These are phyloP conservation scores for Pseudocercospora macadamiae DNA, from an alignment of 2,329 filamentous ascomycete genomes.

Conservation along the genomic window DNA sequence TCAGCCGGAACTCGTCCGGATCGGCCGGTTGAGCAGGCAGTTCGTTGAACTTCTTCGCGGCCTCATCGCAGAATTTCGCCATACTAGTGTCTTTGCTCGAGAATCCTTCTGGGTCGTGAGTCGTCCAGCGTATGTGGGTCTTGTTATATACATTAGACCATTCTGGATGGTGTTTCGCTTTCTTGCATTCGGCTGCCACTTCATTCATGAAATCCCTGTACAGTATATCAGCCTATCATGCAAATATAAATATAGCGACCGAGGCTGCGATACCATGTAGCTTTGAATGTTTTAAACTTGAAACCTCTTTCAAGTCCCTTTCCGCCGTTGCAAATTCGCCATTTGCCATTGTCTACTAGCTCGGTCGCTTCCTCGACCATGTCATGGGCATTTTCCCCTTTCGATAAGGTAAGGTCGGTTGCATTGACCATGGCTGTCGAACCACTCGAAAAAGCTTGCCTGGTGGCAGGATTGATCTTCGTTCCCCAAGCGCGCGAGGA, in stretches of 20 bases:
- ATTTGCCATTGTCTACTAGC: constrained; percentile 35
- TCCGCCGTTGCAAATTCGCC: constrained; percentile 38
- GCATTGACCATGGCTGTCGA: constrained; percentile 19
- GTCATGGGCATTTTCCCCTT: constrained; percentile 23
- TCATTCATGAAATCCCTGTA: constrained; percentile 76
- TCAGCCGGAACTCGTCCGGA: constrained; percentile 15
- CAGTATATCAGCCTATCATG: background rate
- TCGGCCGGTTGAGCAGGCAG: constrained; percentile 20
- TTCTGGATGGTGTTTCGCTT: constrained; percentile 72
- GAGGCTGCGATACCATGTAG: constrained; percentile 35
- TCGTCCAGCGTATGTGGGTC: constrained; percentile 73
- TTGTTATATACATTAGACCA: constrained; percentile 79
- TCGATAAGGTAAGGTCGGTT: constrained; percentile 26
- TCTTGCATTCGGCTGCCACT: constrained; percentile 68
- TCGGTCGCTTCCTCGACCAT: constrained; percentile 28
- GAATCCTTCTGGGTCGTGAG: constrained; percentile 68
- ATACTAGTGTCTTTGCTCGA: constrained; percentile 65
- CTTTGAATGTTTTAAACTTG: constrained; percentile 44
- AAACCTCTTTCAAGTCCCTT: constrained; percentile 41
- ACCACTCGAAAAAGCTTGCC: background rate
- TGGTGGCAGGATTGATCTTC: background rate
- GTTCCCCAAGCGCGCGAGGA: background rate
- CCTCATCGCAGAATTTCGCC: constrained; percentile 63
- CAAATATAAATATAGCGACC: background rate
- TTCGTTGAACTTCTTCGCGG: constrained; percentile 34